Evolutionary conservation across 2,329 filamentous ascomycete species (phyloP).

Genomic region (Sarocladium kiliense): DNA sequence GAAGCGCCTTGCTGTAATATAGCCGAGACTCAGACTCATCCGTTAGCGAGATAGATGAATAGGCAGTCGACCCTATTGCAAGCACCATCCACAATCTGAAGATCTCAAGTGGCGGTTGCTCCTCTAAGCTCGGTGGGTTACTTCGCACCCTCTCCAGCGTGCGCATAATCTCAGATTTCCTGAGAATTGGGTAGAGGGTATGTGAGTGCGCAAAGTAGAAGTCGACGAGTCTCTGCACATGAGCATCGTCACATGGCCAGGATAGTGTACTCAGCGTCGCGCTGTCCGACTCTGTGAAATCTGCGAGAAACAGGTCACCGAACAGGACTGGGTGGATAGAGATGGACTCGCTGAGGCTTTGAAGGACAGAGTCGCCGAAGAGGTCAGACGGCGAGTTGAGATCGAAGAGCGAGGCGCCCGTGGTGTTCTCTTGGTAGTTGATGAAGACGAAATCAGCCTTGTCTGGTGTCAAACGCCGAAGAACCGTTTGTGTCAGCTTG

Average conservation of each 20-base stretch:
- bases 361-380: conserved; percentile 16
- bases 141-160: conserved; percentile 24
- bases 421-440: conserved; percentile 12
- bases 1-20: conserved; percentile 39
- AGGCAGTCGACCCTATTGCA: conserved; percentile 40
- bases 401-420: conserved; percentile 16
- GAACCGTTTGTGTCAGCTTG: conserved; percentile 34
- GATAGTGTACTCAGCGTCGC: conserved; percentile 11
- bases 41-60: conserved; percentile 34
- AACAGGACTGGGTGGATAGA: conserved; percentile 23
- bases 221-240: conserved; percentile 26
- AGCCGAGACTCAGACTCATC: conserved; percentile 36
- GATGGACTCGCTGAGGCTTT: conserved; percentile 19
- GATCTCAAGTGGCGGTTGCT: conserved; percentile 26
- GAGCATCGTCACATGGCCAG: conserved; percentile 18
- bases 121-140: conserved; percentile 21
- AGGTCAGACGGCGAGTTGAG: conserved; percentile 21
- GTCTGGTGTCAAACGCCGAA: conserved; percentile 35
- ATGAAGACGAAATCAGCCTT: conserved; percentile 36
- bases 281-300: conserved; percentile 18
- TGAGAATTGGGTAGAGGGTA: conserved; percentile 39
- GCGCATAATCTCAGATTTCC: conserved; percentile 26
- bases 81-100: conserved; percentile 45
- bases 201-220: conserved; percentile 44
- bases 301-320: conserved; percentile 22